Base-by-base conservation (phyloP, 2,329 filamentous ascomycete species). In the Fusarium pininemorale region DNA sequence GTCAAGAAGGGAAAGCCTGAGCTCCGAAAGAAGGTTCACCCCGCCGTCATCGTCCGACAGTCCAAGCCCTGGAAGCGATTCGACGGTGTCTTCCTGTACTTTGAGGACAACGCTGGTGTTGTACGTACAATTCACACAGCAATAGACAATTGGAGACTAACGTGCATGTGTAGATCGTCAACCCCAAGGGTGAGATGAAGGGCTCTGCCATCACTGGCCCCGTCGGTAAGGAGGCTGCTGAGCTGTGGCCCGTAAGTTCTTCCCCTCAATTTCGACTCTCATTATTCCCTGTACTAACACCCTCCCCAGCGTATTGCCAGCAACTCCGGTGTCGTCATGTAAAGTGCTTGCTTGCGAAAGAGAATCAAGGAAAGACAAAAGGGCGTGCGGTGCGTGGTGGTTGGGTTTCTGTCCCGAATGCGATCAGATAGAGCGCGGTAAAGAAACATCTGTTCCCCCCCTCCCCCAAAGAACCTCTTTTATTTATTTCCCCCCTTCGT, bases 1-100 rank as follows among this genome's bases (percentile, higher is more conserved):
- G 96, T 98, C 89, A 98, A 99, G 94, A 98, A 99, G 94, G 96
- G 97, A 89, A 99, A 99, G 94, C 97, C 97, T 77, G 97, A 99
- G 89, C 90, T 99, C 84, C 92, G 97, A 88, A 99, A 99, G 94
- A 99, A 99, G 94, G 96, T 99, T 87, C 98, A 99, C 95, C 96
- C 96, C 81, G 96, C 96, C 83, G 96, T 99, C 85, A 96, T 99
- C 84, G 96, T 98, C 85, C 91, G 96, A 86, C 96, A 98, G 90
- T 94, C 93, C 90, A 99, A 99, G 93, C 96, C 96, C 83, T 99
- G 96, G 96, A 95, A 96, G 91, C 93, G 96, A 86, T 93, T 94
- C 81, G 96, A 99, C 86, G 97, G 96, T 88, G 94, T 98, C 83
- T 99, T 94, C 91, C 92, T 99, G 81, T 99, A 99, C 92, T 99